phyloP scores from a whole-genome alignment of 1,139 yeast genomes.

The Pichia sp. region DNA sequence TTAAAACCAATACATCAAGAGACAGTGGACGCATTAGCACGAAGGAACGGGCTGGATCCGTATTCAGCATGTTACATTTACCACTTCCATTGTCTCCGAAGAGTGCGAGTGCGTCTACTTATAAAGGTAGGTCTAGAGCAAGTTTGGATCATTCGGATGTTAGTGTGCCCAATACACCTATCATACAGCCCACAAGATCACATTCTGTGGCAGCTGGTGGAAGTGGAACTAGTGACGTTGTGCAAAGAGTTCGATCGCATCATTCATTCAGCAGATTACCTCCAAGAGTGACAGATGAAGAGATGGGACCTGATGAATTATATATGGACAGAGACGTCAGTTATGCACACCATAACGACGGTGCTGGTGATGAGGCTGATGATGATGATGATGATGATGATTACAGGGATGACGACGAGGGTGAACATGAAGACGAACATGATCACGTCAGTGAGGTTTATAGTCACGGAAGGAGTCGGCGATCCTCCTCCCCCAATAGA shows the following conservation, averaged over 20 bases:
- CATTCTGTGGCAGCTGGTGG: conserved; percentile 11
- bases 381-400: conserved; percentile 2
- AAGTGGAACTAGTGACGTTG: not conserved
- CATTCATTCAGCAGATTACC: conserved; percentile 3
- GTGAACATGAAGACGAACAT: not conserved
- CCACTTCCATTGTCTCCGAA: too few species aligned
- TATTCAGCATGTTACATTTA: conserved; percentile 5
- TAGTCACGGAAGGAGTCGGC: not conserved
- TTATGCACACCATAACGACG: conserved; percentile 1
- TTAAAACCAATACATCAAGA: too few species aligned
- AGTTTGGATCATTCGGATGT: too few species aligned
- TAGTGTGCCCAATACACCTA: not conserved
- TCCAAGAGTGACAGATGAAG: conserved; percentile 3
- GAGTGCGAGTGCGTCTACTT: too few species aligned
- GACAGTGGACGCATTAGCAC: too few species aligned
- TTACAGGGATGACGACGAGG: not conserved
- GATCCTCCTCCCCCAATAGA: not conserved
- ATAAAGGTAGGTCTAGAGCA: not conserved
- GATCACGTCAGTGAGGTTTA: not conserved
- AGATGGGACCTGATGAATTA: conserved; percentile 1
- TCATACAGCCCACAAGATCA: conserved; percentile 7
- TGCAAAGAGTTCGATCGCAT: not conserved
- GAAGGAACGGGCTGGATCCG: conserved; percentile 4
- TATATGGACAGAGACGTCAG: conserved; percentile 6
- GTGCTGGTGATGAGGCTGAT: not conserved